Base-by-base conservation (phyloP, 2,329 filamentous ascomycete species). In the Monilinia fructicola region DNA sequence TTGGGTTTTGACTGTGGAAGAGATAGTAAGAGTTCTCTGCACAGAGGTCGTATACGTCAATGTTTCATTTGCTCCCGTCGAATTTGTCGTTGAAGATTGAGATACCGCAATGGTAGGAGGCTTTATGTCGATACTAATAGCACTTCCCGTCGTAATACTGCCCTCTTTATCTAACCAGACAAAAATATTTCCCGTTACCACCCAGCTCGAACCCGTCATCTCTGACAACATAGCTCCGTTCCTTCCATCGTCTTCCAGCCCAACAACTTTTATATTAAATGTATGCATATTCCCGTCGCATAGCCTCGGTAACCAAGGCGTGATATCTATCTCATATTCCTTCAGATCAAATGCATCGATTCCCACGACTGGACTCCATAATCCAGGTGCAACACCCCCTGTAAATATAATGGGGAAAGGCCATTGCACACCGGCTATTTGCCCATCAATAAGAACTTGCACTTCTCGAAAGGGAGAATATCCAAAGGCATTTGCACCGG, bases 371-470 rank as follows among this genome's bases (percentile, higher is more conserved):
- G 90, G 91, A 4, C 89, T 82, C 83, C 92, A 92, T 52, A 93
- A 82, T 1, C 86, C 85, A 4, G 90, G 90, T 1, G 88, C 87
- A 3, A 94, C 82, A 1, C 91, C 91, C 3, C 91, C 91, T 0
- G 91, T 92, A 72, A 92, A 93, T 54, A 94, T 87, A 35, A 91
- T 83, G 0, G 90, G 90, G 72, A 90, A 93, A 0, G 91, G 91
- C 90, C 90, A 93, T 35, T 85, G 83, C 1, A 92, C 85, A 2
- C 90, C 91, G 1, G 89, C 89, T 21, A 93, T 77, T 14, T 82
- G 77, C 0, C 84, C 89, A 73, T 95, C 90, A 64, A 94, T 89
- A 48, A 84, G 80, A 0, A 93, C 79, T 72, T 92, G 90, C 1
- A 93, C 82, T 77, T 95, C 91, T 35, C 91, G 85, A 75, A 90